A percentile compares a stretch with the other conserved stretches of the same genome.
phyloP scores from a whole-genome alignment of 495 filamentous ascomycete species.

The Lineolata rhizophorae region DNA sequence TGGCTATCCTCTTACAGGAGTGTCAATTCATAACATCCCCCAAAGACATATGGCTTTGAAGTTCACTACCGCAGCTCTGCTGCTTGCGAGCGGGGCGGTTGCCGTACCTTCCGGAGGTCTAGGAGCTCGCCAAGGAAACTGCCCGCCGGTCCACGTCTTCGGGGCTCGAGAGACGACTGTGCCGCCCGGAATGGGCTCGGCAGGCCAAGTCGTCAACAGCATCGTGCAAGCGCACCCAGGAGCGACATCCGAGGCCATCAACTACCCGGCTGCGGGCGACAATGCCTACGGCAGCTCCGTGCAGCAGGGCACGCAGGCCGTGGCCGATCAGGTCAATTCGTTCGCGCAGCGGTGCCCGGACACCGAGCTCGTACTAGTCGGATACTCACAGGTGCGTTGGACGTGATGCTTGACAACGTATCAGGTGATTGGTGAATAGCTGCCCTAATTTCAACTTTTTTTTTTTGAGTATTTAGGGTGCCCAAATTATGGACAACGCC shows the following conservation, averaged over 20 bases:
- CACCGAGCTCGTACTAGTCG: constrained; percentile 35
- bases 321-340: constrained; percentile 30
- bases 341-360: constrained; percentile 31
- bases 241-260: constrained; percentile 31
- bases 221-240: constrained; percentile 25
- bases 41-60: not conserved
- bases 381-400: constrained; percentile 32
- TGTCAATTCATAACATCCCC: not conserved
- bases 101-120: too few relatives aligned
- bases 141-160: constrained; percentile 13
- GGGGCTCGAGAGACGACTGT: constrained; percentile 22
- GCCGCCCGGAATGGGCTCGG: constrained; percentile 29
- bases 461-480: constrained; percentile 21
- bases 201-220: constrained; percentile 27
- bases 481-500: constrained; percentile 40
- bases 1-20: too few relatives aligned
- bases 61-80: not conserved
- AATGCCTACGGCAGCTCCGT: too few relatives aligned
- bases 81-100: not conserved
- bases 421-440: too few relatives aligned
- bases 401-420: too few relatives aligned
- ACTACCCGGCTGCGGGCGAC: constrained; percentile 39
- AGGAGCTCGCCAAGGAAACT: constrained; percentile 2
- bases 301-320: constrained; percentile 24
- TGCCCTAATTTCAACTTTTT: too few relatives aligned